Evolutionary conservation across 148 eudicot genomes (phyloP).

Genomic region (Vaccinium myrtillus): DNA sequence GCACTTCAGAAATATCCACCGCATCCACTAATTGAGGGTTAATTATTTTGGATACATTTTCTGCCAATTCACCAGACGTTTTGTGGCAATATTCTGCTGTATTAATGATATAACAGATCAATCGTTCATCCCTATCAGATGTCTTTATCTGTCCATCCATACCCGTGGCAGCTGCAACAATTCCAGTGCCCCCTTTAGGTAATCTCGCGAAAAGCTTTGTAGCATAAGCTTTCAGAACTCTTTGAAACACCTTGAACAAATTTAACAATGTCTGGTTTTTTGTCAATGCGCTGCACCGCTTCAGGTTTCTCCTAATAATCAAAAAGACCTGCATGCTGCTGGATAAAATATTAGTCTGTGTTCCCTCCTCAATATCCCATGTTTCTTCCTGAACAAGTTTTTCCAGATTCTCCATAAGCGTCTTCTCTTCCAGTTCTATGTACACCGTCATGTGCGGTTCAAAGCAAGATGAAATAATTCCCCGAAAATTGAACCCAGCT

Average conservation of each 20-base stretch:
- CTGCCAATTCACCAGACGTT: constrained; percentile 95
- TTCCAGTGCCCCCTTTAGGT: constrained; percentile 92
- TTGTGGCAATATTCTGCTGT: constrained; percentile 98
- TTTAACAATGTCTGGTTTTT: constrained; percentile 83
- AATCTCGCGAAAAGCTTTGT: constrained; percentile 78
- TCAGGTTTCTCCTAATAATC: constrained; percentile 89
- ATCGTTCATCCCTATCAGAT: constrained; percentile 89
- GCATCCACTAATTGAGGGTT: constrained; percentile 65
- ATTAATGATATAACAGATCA: constrained; percentile 88
- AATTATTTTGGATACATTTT: constrained; percentile 79
- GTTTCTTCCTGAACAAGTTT: constrained; percentile 99
- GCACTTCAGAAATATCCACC: constrained; percentile 95
- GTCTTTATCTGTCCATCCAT: constrained; percentile 99
- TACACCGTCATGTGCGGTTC: constrained; percentile 90
- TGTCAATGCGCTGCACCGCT: constrained; percentile 96
- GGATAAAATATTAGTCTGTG: constrained; percentile 89
- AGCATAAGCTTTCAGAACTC: constrained; percentile 91
- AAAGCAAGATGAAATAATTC: constrained; percentile 95
- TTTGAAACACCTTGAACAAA: constrained; percentile 91
- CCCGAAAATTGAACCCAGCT: constrained; percentile 98
- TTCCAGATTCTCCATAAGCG: constrained; percentile 91
- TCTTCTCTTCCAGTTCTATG: constrained; percentile 94
- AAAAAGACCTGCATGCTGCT: constrained; percentile 98
- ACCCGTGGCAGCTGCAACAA: constrained; percentile 99
- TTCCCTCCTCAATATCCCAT: constrained; percentile 98